Evolutionary conservation across 805 yeast species (phyloP).

Genomic region (Nakazawaea holstii): DNA sequence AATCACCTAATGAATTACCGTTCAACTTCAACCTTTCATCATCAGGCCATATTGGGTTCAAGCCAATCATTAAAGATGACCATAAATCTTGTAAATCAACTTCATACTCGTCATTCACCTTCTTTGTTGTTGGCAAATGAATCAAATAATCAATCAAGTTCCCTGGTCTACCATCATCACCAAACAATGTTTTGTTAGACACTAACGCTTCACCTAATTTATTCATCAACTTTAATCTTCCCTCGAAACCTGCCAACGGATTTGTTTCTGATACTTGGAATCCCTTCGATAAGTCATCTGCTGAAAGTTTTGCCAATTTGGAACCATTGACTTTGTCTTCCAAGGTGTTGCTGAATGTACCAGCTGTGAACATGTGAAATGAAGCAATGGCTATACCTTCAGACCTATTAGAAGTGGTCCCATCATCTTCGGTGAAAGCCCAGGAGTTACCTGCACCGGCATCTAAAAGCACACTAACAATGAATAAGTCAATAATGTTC

Average conservation of each 20-base stretch:
- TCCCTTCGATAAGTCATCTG: slow-evolving; percentile 30
- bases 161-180: slow-evolving; percentile 34
- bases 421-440: slow-evolving; percentile 38
- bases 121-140: slow-evolving; percentile 14
- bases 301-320: slow-evolving; percentile 30
- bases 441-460: slow-evolving; percentile 66
- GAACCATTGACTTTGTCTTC: slow-evolving; percentile 40
- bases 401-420: slow-evolving; percentile 35
- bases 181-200: slow-evolving; percentile 35
- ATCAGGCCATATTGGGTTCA: slow-evolving; percentile 56
- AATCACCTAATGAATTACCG: slow-evolving; percentile 55
- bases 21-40: slow-evolving; percentile 45
- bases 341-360: slow-evolving; percentile 29
- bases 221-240: slow-evolving; percentile 41
- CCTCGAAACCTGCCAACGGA: slow-evolving; percentile 49
- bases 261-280: slow-evolving; percentile 45
- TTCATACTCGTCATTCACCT: slow-evolving; percentile 16
- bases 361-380: slow-evolving; percentile 45
- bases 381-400: slow-evolving; percentile 66
- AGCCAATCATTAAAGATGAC: slow-evolving; percentile 51
- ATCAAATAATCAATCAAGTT: slow-evolving; percentile 45
- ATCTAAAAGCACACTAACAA: slow-evolving; percentile 56
- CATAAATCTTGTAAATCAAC: slow-evolving; percentile 45
- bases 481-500: slow-evolving; percentile 50
- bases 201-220: slow-evolving; percentile 43